These are phyloP conservation scores for Strigomonas galati DNA, from an alignment of 208 protist genomes.

Conservation along the genomic window DNA sequence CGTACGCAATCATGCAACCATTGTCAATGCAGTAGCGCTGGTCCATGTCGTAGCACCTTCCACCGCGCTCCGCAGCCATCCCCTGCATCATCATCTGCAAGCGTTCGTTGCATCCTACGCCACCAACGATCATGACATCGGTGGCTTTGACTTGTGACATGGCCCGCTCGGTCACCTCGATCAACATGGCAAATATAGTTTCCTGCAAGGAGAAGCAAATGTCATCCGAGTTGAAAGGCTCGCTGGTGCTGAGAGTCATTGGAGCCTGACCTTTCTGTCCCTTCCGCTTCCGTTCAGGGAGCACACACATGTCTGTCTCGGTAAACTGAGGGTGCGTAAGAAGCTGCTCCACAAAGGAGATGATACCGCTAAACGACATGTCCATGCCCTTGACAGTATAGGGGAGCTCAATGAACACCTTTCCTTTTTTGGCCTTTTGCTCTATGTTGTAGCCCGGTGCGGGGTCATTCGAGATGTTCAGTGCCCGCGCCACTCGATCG, in stretches of 20 bases:
- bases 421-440: constrained; percentile 87
- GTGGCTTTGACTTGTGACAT: constrained; percentile 95
- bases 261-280: constrained; percentile 14
- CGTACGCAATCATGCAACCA: constrained; percentile 99
- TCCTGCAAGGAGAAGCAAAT: constrained; percentile 99
- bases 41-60: constrained; percentile 93
- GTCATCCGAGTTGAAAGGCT: constrained; percentile 90
- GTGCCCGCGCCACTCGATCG: constrained; percentile 94
- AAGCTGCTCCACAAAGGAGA: constrained; percentile 87
- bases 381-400: constrained; percentile 98
- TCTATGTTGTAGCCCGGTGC: constrained; percentile 99
- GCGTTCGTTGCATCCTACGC: constrained; percentile 98
- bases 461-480: constrained; percentile 98
- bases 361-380: constrained; percentile 95
- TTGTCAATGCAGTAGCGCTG: constrained; percentile 99
- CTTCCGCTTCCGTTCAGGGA: constrained; percentile 24
- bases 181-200: constrained; percentile 98
- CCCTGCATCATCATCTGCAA: constrained; percentile 96
- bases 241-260: constrained; percentile 35
- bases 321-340: constrained; percentile 64
- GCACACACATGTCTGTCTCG: constrained; percentile 31
- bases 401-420: constrained; percentile 93
- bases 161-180: constrained; percentile 99
- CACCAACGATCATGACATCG: constrained; percentile 98
- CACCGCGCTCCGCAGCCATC: constrained; percentile 91